Percentiles rank a stretch among this genome's conserved stretches.
phyloP scores from a whole-genome alignment of 495 filamentous ascomycete species.

The Aspergillus haitiensis region DNA sequence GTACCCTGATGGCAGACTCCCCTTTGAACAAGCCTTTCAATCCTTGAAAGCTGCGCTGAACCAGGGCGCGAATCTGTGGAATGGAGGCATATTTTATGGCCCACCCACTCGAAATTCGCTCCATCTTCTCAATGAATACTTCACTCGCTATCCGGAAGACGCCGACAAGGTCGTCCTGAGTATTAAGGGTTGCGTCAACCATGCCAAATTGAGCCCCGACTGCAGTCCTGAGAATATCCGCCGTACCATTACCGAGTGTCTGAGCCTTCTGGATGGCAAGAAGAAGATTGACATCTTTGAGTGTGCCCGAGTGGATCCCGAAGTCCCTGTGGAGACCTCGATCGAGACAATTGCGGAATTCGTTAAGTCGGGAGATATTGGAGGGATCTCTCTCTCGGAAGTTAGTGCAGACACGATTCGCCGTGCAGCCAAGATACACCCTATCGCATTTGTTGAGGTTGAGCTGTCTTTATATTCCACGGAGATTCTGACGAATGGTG shows the following conservation, averaged over 20 bases:
- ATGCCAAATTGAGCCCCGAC: background rate
- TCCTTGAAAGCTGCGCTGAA: slow-evolving; percentile 61
- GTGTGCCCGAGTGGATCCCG: slow-evolving; percentile 63
- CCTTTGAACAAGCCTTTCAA: slow-evolving; percentile 58
- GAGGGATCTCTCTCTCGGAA: slow-evolving; percentile 65
- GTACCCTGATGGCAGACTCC: slow-evolving; percentile 33
- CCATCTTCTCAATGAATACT: slow-evolving; percentile 63
- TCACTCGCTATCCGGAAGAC: slow-evolving; percentile 66
- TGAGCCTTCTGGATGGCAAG: slow-evolving; percentile 59
- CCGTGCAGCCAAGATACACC: slow-evolving; percentile 57
- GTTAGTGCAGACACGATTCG: slow-evolving; percentile 63
- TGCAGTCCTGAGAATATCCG: slow-evolving; percentile 10
- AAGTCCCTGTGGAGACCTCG: slow-evolving; percentile 53
- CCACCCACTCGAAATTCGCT: slow-evolving; percentile 48
- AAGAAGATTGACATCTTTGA: slow-evolving; percentile 77
- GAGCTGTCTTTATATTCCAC: slow-evolving; percentile 64
- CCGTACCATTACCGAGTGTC: background rate
- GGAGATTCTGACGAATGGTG: slow-evolving; percentile 63
- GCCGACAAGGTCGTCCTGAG: slow-evolving; percentile 62
- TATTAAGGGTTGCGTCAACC: slow-evolving; percentile 58
- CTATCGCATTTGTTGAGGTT: slow-evolving; percentile 64
- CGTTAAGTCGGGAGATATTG: slow-evolving; percentile 48
- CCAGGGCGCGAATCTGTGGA: slow-evolving; percentile 55
- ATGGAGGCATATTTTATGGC: slow-evolving; percentile 38
- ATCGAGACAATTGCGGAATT: slow-evolving; percentile 43